phyloP scores from a whole-genome alignment of 2,329 filamentous ascomycete genomes.

The Periconia sp. region DNA sequence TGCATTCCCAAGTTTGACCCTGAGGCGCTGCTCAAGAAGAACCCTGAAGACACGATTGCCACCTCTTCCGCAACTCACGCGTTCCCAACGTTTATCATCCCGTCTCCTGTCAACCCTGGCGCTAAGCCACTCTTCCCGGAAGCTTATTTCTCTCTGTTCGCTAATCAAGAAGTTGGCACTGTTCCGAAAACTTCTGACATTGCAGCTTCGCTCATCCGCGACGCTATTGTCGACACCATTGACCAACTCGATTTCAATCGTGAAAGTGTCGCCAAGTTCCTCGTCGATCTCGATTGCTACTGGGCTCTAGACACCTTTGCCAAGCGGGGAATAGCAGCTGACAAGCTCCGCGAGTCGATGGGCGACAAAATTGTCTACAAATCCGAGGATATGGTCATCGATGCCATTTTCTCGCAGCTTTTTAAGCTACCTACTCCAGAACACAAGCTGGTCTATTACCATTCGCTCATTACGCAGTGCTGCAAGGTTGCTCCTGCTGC shows the following conservation, averaged over 20 bases:
- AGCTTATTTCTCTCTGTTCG: constrained; percentile 91
- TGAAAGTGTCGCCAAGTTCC: constrained; percentile 80
- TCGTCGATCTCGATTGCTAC: constrained; percentile 95
- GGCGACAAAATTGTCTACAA: constrained; percentile 87
- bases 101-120: constrained; percentile 76
- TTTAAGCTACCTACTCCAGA: constrained; percentile 86
- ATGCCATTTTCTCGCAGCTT: constrained; percentile 94
- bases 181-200: constrained; percentile 80
- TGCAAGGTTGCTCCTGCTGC: constrained; percentile 96
- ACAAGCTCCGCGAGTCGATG: constrained; percentile 73
- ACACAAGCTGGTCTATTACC: constrained; percentile 96
- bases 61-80: constrained; percentile 68
- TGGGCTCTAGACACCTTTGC: constrained; percentile 90
- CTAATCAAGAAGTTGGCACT: constrained; percentile 83
- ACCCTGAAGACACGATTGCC: constrained; percentile 65
- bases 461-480: constrained; percentile 90
- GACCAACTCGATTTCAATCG: constrained; percentile 94
- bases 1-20: constrained; percentile 64
- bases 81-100: constrained; percentile 78
- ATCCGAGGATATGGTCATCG: constrained; percentile 95
- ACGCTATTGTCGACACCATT: constrained; percentile 88
- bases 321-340: constrained; percentile 90
- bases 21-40: constrained; percentile 59
- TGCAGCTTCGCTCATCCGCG: constrained; percentile 81
- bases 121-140: constrained; percentile 84